A percentile compares a stretch with the other conserved stretches of the same genome.
Evolutionary conservation across 169 alveolate genomes (phyloP).

Genomic region (Plasmodium yoelii): DNA sequence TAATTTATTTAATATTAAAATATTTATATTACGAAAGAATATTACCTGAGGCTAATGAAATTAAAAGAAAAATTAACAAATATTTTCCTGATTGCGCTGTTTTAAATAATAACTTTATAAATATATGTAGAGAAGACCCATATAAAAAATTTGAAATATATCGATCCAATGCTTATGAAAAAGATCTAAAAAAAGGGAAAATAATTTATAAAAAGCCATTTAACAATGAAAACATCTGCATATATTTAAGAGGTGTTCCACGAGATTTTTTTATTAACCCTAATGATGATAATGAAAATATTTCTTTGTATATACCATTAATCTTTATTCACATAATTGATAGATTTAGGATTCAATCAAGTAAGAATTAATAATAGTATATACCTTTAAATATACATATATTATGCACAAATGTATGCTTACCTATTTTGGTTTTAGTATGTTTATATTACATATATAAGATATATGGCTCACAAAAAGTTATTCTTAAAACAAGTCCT

Average conservation of each 20-base stretch:
- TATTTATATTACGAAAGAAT: slow-evolving; percentile 67
- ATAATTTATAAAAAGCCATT: slow-evolving; percentile 25
- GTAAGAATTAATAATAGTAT: slow-evolving; percentile 11
- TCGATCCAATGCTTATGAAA: slow-evolving; percentile 25
- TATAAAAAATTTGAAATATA: slow-evolving; percentile 12
- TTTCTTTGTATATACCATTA: slow-evolving; percentile 41
- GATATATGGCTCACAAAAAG: too few relatives aligned
- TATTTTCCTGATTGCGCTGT: slow-evolving; percentile 57
- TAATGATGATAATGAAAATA: slow-evolving; percentile 52
- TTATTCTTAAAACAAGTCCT: too few relatives aligned
- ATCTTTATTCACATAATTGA: slow-evolving; percentile 59
- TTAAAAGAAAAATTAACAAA: slow-evolving; percentile 63
- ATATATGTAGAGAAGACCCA: slow-evolving; percentile 55
- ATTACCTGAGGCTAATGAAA: slow-evolving; percentile 67
- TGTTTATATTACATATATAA: background rate
- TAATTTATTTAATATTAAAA: slow-evolving; percentile 45
- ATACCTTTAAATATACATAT: too few relatives aligned
- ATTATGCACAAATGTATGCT: background rate
- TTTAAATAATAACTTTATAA: slow-evolving; percentile 46
- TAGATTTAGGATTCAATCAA: slow-evolving; percentile 55
- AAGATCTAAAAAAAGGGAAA: slow-evolving; percentile 49
- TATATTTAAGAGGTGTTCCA: slow-evolving; percentile 38
- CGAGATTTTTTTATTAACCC: slow-evolving; percentile 63
- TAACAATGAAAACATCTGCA: slow-evolving; percentile 59
- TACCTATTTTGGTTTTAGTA: background rate